Conservation (phyloP, 768 basidiomycete genomes). For the Mycena maculata region DNA sequence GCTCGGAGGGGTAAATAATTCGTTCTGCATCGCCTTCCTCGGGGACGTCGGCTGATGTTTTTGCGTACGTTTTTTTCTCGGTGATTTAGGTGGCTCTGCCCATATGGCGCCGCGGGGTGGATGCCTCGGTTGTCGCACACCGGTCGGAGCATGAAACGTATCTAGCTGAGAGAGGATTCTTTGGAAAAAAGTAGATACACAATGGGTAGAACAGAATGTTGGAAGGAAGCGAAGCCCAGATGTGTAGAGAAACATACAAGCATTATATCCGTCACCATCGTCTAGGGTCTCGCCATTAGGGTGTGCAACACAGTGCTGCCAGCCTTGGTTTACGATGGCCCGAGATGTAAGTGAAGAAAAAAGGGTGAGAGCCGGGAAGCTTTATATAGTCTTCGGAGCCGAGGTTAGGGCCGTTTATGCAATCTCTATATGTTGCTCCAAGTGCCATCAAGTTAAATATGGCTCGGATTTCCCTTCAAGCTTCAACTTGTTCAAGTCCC, state of each 20-base stretch:
- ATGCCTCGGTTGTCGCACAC: constrained; percentile 47
- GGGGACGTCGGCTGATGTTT: constrained; percentile 13
- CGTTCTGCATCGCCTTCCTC: neutral
- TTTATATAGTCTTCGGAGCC: constrained; percentile 44
- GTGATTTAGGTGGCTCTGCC: constrained; percentile 50
- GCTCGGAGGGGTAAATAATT: constrained; percentile 54
- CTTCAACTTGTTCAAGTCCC: neutral
- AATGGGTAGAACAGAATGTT: constrained; percentile 46
- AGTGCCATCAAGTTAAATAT: too few species aligned
- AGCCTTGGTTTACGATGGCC: constrained; percentile 78
- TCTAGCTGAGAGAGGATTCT: constrained; percentile 39
- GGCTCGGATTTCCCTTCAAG: too few species aligned
- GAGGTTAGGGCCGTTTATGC: too few species aligned
- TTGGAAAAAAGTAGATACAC: constrained; percentile 30
- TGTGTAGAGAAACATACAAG: constrained; percentile 50
- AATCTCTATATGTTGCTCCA: too few species aligned
- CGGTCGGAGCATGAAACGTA: constrained; percentile 51
- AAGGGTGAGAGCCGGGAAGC: constrained; percentile 21
- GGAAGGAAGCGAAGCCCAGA: constrained; percentile 69
- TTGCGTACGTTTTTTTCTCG: neutral
- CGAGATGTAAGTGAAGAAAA: constrained; percentile 61
- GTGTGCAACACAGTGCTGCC: constrained; percentile 54
- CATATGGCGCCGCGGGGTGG: constrained; percentile 53
- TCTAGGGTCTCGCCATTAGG: constrained; percentile 90
- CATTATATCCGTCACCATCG: constrained; percentile 77